Base-by-base conservation (phyloP, 306 rosid species). In the Crotalaria pallida region DNA sequence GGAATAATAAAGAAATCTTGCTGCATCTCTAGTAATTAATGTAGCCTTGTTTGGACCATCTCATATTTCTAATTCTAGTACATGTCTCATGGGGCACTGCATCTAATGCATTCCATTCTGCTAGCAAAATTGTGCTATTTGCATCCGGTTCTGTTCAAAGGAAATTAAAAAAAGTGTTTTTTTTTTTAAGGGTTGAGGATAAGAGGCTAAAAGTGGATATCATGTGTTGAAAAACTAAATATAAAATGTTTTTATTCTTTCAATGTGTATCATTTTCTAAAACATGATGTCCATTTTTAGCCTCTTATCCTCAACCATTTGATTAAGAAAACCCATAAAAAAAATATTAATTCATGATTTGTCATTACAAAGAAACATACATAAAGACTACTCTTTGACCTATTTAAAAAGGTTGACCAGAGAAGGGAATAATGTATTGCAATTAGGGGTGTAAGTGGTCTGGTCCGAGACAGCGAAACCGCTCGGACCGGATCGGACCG, bases 121-220 rank as follows among this genome's bases (percentile, higher is more conserved):
- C 96, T 94, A 0, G 98, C 98, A 65, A 94, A 94, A 86, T 94
- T 94, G 82, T 94, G 98, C 63, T 94, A 97, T 63, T 90, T 94
- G 84, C 98, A 94, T 33, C 98, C 97, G 34, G 76, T 81, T 87
- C 98, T 94, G 82, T 44, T 57, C 65, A 63, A 24, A 44, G 4
- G 56, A 19, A 23, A 51, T 34, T 3, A 11, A 15, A 7, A 56
- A 10, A 24, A 5, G 19, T n/a, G 1, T n/a, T n/a, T n/a, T n/a
- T n/a, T n/a, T n/a, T n/a, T n/a, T n/a, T n/a, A n/a, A n/a, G n/a
- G n/a, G n/a, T n/a, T n/a, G n/a, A n/a, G n/a, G n/a, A n/a, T n/a
- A n/a, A n/a, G n/a, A n/a, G n/a, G n/a, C n/a, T n/a, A n/a, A n/a
- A n/a, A n/a, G n/a, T n/a, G n/a, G n/a, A n/a, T n/a, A n/a, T n/a